Evolutionary conservation across 1,139 yeast genomes (phyloP).

Genomic region (Meyerozyma smithsonii): DNA sequence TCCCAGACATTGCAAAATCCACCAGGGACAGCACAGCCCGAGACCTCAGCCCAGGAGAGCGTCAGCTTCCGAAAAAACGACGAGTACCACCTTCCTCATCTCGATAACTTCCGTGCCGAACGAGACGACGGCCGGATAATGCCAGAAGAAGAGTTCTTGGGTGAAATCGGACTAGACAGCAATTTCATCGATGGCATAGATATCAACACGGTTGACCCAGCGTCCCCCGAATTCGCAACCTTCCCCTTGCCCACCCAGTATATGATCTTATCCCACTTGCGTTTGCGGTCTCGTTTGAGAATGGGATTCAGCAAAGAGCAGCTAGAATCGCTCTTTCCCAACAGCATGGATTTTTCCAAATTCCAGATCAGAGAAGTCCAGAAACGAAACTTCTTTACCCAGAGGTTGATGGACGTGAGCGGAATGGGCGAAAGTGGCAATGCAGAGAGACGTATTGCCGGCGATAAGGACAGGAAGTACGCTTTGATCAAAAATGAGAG

Average conservation of each 20-base stretch:
- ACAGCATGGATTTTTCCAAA: constrained; percentile 83
- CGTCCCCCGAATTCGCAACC: constrained; percentile 56
- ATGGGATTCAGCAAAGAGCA: constrained; percentile 94
- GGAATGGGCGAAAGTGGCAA: constrained; percentile 71
- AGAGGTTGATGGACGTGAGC: constrained; percentile 74
- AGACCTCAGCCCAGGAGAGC: neutral
- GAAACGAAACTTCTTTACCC: constrained; percentile 86
- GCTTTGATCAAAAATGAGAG: constrained; percentile 69
- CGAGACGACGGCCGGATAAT: constrained; percentile 66
- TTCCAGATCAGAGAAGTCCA: constrained; percentile 93
- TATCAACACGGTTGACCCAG: constrained; percentile 65
- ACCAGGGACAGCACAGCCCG: no score
- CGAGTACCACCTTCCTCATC: constrained; percentile 80
- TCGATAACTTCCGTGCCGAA: constrained; percentile 35
- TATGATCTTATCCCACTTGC: constrained; percentile 75
- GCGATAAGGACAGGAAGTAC: constrained; percentile 77
- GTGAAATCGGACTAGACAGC: constrained; percentile 48
- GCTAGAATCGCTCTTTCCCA: constrained; percentile 71
- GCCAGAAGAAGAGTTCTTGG: constrained; percentile 66
- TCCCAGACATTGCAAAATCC: constrained; percentile 4
- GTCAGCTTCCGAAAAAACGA: constrained; percentile 40
- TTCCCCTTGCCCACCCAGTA: constrained; percentile 83
- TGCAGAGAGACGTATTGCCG: constrained; percentile 63
- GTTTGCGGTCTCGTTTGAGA: constrained; percentile 82
- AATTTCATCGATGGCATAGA: constrained; percentile 71